phyloP scores from a whole-genome alignment of 2,329 filamentous ascomycete species.

The Venturiaceae sp. region DNA sequence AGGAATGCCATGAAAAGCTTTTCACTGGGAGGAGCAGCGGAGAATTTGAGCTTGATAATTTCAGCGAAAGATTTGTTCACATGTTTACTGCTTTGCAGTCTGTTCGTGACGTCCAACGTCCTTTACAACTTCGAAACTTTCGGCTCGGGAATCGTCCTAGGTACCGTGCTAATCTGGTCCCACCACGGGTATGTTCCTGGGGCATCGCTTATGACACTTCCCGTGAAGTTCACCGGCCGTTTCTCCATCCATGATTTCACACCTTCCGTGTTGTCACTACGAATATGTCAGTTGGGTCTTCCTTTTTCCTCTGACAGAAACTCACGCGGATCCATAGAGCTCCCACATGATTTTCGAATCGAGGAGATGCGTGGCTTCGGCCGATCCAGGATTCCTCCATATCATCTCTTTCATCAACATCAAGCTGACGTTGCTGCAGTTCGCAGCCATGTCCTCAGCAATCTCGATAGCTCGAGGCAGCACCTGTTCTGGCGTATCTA shows the following conservation, averaged over 20 bases:
- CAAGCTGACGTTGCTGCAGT: conserved; percentile 54
- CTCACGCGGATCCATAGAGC: conserved; percentile 38
- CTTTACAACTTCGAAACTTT: background rate
- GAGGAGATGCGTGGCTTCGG: conserved; percentile 61
- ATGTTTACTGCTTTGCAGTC: background rate
- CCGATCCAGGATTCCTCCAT: conserved; percentile 47
- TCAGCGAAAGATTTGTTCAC: background rate
- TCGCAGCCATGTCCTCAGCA: conserved; percentile 56
- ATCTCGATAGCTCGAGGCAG: conserved; percentile 55
- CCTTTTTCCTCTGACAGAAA: background rate
- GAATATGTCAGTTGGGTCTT: background rate
- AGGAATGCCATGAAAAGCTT: too few species aligned
- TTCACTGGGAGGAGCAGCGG: too few species aligned
- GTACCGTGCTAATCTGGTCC: background rate
- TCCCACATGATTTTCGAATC: conserved; percentile 56
- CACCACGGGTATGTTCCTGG: conserved; percentile 46
- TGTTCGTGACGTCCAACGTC: background rate
- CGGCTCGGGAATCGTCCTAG: background rate
- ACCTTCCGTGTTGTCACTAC: conserved; percentile 53
- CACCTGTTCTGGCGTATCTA: conserved; percentile 49
- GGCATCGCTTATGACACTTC: conserved; percentile 49
- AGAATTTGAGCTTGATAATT: too few species aligned
- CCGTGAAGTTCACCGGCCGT: conserved; percentile 51
- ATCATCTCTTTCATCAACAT: conserved; percentile 64
- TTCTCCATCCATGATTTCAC: conserved; percentile 62